These are phyloP conservation scores for Amniculicola lignicola DNA, from an alignment of 495 filamentous ascomycete genomes.

Conservation along the genomic window DNA sequence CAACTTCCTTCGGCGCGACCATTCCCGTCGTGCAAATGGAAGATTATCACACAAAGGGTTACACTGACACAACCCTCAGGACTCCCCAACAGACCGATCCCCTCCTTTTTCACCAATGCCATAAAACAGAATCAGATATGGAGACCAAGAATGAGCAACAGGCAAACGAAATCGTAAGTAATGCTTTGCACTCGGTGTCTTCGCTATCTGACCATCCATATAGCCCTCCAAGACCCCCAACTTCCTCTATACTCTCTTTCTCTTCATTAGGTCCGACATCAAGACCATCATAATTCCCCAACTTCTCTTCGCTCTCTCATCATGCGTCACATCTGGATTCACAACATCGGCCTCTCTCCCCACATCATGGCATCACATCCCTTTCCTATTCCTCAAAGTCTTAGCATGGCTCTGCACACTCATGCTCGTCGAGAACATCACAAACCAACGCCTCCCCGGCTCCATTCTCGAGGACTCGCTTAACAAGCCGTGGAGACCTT, in stretches of 20 bases:
- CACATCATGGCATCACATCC: background rate
- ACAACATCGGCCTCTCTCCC: background rate
- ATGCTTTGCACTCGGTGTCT: too few species aligned
- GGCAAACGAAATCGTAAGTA: too few species aligned
- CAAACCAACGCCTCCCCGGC: slow-evolving; percentile 49
- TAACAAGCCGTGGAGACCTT: slow-evolving; percentile 60
- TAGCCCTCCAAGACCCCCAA: too few species aligned
- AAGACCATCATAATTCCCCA: slow-evolving; percentile 19
- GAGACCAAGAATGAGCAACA: too few species aligned
- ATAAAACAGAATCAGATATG: too few species aligned
- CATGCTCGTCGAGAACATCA: slow-evolving; percentile 47
- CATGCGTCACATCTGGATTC: slow-evolving; percentile 2
- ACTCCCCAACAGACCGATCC: too few species aligned
- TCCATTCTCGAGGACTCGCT: slow-evolving; percentile 50
- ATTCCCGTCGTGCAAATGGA: too few species aligned
- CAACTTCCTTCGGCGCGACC: too few species aligned
- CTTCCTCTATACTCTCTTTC: slow-evolving; percentile 14
- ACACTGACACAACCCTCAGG: too few species aligned
- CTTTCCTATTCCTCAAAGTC: background rate
- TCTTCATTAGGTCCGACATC: slow-evolving; percentile 18
- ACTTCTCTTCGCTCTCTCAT: slow-evolving; percentile 18
- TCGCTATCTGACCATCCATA: too few species aligned
- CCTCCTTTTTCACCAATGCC: too few species aligned
- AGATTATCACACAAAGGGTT: too few species aligned
- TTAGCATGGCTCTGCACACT: slow-evolving; percentile 34